These are phyloP conservation scores for Penicillium sp. DNA, from an alignment of 2,329 filamentous ascomycete species.

Conservation along the genomic window DNA sequence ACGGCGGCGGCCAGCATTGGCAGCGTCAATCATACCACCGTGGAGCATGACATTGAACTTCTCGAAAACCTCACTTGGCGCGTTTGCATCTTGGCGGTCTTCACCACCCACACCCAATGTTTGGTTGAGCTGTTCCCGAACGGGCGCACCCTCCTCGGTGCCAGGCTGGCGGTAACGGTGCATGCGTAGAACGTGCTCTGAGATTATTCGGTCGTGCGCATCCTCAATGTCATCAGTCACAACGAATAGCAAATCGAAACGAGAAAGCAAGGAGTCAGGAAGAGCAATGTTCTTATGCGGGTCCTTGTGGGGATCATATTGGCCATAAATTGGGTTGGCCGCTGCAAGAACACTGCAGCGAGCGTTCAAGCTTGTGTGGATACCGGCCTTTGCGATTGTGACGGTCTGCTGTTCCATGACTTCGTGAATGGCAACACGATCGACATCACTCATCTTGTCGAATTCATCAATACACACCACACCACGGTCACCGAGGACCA, in stretches of 20 bases:
- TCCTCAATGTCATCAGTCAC: constrained; percentile 99
- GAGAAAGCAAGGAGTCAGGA: constrained; percentile 91
- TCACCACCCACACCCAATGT: constrained; percentile 84
- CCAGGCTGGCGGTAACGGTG: constrained; percentile 91
- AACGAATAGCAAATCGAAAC: constrained; percentile 97
- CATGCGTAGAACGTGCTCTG: constrained; percentile 96
- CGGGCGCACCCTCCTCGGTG: constrained; percentile 89
- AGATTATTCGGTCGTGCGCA: constrained; percentile 82
- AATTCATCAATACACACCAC: constrained; percentile 99
- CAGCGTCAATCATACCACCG: constrained; percentile 72
- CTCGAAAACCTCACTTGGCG: constrained; percentile 85
- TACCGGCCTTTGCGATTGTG: constrained; percentile 97
- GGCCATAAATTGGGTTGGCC: constrained; percentile 95
- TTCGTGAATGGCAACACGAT: constrained; percentile 98
- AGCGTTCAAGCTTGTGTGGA: constrained; percentile 95
- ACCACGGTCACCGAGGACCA: constrained; percentile 95
- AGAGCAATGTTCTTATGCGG: constrained; percentile 98
- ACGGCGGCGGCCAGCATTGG: constrained; percentile 65
- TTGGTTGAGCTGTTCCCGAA: constrained; percentile 82
- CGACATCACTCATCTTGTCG: constrained; percentile 99
- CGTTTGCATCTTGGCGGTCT: constrained; percentile 67
- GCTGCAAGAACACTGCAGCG: constrained; percentile 95
- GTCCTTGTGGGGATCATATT: constrained; percentile 98
- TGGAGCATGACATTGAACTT: constrained; percentile 97
- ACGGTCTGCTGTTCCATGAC: constrained; percentile 99